Base-by-base conservation (phyloP, 495 filamentous ascomycete genomes). In the Penicillium cataractarum region DNA sequence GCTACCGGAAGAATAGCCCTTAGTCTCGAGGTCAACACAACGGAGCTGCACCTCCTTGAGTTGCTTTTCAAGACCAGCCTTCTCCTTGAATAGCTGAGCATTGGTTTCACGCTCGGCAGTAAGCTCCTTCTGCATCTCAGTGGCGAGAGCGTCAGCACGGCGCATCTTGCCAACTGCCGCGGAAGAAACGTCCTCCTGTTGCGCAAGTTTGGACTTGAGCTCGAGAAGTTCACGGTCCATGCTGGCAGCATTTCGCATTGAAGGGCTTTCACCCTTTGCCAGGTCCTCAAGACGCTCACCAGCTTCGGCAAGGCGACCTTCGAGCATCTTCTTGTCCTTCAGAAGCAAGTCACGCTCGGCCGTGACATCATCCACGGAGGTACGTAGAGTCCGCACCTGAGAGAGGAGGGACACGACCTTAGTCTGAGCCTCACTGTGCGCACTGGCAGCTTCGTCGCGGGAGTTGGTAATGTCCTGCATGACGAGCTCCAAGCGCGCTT, bases 161-260 rank as follows among this genome's bases (percentile, higher is more conserved):
- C 95, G 85, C 95, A 99, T 99, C 81, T 98, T 98, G 70, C 92
- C 94, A 49, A 98, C 89, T 0, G 95, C 95, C 2, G 95, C 95
- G 4, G 90, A 84, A 21, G 92, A 93, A 29, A 98, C 88, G 71
- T 99, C 95, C 75, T 97, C 91, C 71, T 97, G 92, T 65, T 97
- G 93, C 9, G 93, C 95, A 39, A 98, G 85, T 56, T 84, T 86
- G 8, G 92, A 88, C 78, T 96, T 97, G 61, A 99, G 86, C 65
- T 97, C 91, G 3, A 99, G 84, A 9, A 98, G 82, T 66, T 97
- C 92, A 53, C 88, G 89, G 72, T 98, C 93, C 71, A 92, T 91
- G 64, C 85, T 89, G 19, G 95, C 95, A 22, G 95, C 95, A 70
- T 97, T 93, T 33, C 94, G 89, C 80, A 97, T 89, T 2, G 93